Evolutionary conservation across 352 stramenopile genomes (phyloP).

Genomic region (Globisporangium nodosum): DNA sequence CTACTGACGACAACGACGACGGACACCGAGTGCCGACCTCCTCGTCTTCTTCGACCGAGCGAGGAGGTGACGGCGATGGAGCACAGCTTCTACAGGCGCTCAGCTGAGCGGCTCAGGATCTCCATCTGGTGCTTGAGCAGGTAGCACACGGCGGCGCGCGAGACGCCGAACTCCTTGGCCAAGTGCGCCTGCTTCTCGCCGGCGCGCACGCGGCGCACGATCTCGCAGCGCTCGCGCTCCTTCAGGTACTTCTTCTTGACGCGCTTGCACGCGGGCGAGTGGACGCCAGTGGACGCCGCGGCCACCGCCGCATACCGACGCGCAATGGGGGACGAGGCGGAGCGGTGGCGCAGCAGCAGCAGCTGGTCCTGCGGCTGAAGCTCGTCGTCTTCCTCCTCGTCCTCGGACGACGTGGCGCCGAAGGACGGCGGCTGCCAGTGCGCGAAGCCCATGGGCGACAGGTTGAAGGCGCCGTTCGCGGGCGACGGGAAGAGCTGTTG

Average conservation of each 20-base stretch:
- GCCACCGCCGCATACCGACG: background rate
- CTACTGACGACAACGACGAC: background rate
- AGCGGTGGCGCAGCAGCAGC: constrained; percentile 4
- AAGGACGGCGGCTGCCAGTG: constrained; percentile 3
- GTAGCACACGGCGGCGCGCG: constrained; percentile 56
- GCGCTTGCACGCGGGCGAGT: constrained; percentile 17
- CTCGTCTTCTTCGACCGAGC: background rate
- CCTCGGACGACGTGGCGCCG: constrained; percentile 17
- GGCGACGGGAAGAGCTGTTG: background rate
- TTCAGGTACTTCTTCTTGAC: constrained; percentile 71
- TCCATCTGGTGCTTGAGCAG: constrained; percentile 59
- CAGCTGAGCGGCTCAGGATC: constrained; percentile 44
- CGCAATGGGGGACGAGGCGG: constrained; percentile 3
- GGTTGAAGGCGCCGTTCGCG: background rate
- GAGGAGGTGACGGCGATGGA: background rate
- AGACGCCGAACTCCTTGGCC: constrained; percentile 61
- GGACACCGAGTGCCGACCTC: background rate
- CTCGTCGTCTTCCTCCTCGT: constrained; percentile 20
- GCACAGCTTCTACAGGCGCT: constrained; percentile 23
- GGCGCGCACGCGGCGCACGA: constrained; percentile 46
- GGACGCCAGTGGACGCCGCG: no score
- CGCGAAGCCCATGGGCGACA: background rate
- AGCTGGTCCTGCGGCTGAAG: constrained; percentile 5
- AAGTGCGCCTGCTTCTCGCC: constrained; percentile 59
- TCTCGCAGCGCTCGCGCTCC: constrained; percentile 55